Evolutionary conservation across 257 asterid genomes (phyloP), one percentile per base, ranked within the genome.

Genomic region (Cruciata laevipes): DNA sequence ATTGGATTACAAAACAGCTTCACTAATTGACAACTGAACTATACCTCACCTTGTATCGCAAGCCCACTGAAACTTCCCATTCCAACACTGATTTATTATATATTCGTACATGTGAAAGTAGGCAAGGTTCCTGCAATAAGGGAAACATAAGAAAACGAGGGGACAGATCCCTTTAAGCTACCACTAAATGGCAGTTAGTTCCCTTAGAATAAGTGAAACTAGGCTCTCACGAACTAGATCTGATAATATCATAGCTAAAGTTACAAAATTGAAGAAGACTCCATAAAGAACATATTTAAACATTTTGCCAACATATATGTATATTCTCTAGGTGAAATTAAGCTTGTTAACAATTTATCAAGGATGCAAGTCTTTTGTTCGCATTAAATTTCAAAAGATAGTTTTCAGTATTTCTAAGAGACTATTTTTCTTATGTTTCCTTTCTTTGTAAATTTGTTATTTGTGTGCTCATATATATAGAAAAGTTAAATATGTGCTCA

Each of bases 31-130:
- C 73, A 69, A 31, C 47, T 58, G 67, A 38, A 62, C 73, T 76
- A 79, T 64, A 61, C 60, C 86, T 71, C 77, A 88, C 99, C 99
- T 94, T 94, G 79, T 88, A 90, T 18, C 84, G 95, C 79, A 94
- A 79, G 76, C 99, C 99, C 79, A 71, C 96, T 65, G 99, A 85
- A 69, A 94, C 85, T 79, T 94, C 99, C 99, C 99, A 94, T 75
- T 94, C 99, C 87, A 94, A 77, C 78, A 94, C 97, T 18, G 99
- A 94, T 68, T 94, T 94, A 74, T 94, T 94, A 77, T 88, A 86
- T 70, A 94, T 83, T 82, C 97, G 78, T 71, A 86, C 69, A 85
- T 90, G 95, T 20, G 97, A 90, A 75, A 94, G 95, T 68, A 94
- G 77, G 67, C 96, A 87, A 1, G 99, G 97, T 72, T 87, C 99